Percentiles rank a stretch among this genome's conserved stretches.
phyloP scores from a whole-genome alignment of 805 yeast species.

The Cyberlindnera galapagoensis region DNA sequence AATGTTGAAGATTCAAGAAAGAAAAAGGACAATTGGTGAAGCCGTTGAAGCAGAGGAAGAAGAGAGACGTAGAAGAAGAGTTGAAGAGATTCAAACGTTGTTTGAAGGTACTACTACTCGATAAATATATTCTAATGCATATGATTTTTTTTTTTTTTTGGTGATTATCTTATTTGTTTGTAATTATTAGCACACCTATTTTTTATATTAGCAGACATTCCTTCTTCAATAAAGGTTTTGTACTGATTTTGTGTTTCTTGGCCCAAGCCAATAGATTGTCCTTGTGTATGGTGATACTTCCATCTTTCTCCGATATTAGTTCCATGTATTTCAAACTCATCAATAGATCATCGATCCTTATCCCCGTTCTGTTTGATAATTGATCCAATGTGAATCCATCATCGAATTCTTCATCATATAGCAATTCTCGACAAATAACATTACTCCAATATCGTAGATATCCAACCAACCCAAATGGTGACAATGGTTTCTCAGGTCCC shows the following conservation, averaged over 20 bases:
- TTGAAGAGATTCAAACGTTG: constrained; percentile 65
- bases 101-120: constrained; percentile 48
- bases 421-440: constrained; percentile 36
- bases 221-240: constrained; percentile 10
- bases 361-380: constrained; percentile 53
- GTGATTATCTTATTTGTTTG: no score
- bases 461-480: constrained; percentile 70
- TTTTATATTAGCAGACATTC: constrained; percentile 8
- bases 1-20: constrained; percentile 81
- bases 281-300: constrained; percentile 12
- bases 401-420: constrained; percentile 26
- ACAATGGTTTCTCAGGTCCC: constrained; percentile 90
- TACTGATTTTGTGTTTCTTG: constrained; percentile 10
- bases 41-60: constrained; percentile 72
- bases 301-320: constrained; percentile 29
- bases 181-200: no score
- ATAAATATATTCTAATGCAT: no score
- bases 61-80: constrained; percentile 60
- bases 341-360: constrained; percentile 55
- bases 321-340: constrained; percentile 53
- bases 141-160: no score
- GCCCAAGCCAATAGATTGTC: constrained; percentile 12
- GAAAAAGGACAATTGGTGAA: constrained; percentile 76
- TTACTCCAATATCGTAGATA: constrained; percentile 75
- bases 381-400: constrained; percentile 42